Percentiles rank a stretch among this genome's conserved stretches.
Evolutionary conservation across 2,329 filamentous ascomycete species (phyloP).

Genomic region (Geosmithia flava): DNA sequence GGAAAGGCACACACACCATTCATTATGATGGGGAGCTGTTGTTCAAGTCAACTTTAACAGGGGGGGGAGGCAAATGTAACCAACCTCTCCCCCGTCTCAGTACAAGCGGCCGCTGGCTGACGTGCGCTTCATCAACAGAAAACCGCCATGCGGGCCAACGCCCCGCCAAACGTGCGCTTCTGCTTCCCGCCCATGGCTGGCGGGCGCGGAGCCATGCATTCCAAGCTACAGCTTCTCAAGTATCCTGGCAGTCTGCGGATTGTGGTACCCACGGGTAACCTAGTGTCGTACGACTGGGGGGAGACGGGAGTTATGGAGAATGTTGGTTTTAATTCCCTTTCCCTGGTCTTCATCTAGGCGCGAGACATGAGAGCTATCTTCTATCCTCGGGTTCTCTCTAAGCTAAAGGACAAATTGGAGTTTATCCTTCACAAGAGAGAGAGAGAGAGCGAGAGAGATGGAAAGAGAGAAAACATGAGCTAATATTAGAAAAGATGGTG

Average conservation of each 20-base stretch:
- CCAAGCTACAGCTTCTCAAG: conserved; percentile 85
- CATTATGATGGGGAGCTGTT: no score
- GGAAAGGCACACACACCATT: no score
- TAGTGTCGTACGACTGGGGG: conserved; percentile 82
- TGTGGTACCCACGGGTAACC: conserved; percentile 77
- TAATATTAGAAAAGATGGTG: conserved; percentile 45
- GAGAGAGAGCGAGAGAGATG: no score
- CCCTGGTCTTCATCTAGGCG: no score
- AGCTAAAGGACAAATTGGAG: no score
- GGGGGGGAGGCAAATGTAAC: no score
- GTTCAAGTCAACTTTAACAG: no score
- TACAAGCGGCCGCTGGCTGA: not conserved
- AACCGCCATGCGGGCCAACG: conserved; percentile 33
- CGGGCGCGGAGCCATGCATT: conserved; percentile 72
- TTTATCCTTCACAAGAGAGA: no score
- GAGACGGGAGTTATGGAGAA: conserved; percentile 80
- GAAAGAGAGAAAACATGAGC: not conserved
- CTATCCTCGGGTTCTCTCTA: no score
- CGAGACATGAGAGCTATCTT: no score
- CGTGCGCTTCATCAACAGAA: conserved; percentile 8
- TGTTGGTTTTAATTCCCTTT: conserved; percentile 25
- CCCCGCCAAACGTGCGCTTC: conserved; percentile 45
- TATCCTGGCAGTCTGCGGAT: conserved; percentile 62
- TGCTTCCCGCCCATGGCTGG: conserved; percentile 82
- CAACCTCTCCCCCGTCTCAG: no score